phyloP scores from a whole-genome alignment of 2,329 filamentous ascomycete genomes.

The Penicillium decumbens region DNA sequence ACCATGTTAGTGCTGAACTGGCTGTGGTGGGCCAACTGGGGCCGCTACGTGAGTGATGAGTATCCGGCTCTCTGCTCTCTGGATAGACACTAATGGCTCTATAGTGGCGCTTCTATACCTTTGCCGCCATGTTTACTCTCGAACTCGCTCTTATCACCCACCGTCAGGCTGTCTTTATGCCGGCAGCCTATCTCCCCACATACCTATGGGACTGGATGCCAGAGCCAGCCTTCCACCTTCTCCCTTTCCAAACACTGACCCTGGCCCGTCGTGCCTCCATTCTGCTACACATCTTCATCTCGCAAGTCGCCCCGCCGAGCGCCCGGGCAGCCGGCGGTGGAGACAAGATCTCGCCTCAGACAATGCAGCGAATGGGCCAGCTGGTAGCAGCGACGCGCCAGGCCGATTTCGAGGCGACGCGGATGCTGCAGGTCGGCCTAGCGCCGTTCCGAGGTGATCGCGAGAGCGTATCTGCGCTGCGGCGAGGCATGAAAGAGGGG shows the following conservation, averaged over 20 bases:
- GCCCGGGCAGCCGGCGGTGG: slow-evolving; percentile 34
- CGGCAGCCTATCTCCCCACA: slow-evolving; percentile 29
- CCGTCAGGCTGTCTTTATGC: slow-evolving; percentile 41
- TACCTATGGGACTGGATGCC: slow-evolving; percentile 32
- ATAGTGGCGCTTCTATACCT: slow-evolving; percentile 50
- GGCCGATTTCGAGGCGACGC: slow-evolving; percentile 64
- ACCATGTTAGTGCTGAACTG: slow-evolving; percentile 38
- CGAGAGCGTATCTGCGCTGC: slow-evolving; percentile 59
- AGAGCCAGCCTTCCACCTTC: slow-evolving; percentile 45
- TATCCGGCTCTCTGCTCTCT: background rate
- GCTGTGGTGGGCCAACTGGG: slow-evolving; percentile 41
- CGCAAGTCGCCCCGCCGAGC: slow-evolving; percentile 70
- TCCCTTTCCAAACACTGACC: slow-evolving; percentile 79
- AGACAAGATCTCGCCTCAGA: slow-evolving; percentile 43
- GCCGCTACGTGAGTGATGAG: slow-evolving; percentile 42
- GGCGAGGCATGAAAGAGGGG: slow-evolving; percentile 74
- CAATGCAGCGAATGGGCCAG: slow-evolving; percentile 61
- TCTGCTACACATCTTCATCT: slow-evolving; percentile 76
- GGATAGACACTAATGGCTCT: background rate
- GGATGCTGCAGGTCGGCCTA: slow-evolving; percentile 72
- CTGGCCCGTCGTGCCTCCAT: slow-evolving; percentile 72
- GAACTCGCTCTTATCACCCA: slow-evolving; percentile 57
- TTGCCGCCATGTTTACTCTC: slow-evolving; percentile 52
- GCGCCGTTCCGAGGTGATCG: slow-evolving; percentile 74
- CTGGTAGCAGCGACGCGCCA: slow-evolving; percentile 58